Evolutionary conservation across 495 filamentous ascomycete species (phyloP).

Genomic region (Aspergillus biplanus): DNA sequence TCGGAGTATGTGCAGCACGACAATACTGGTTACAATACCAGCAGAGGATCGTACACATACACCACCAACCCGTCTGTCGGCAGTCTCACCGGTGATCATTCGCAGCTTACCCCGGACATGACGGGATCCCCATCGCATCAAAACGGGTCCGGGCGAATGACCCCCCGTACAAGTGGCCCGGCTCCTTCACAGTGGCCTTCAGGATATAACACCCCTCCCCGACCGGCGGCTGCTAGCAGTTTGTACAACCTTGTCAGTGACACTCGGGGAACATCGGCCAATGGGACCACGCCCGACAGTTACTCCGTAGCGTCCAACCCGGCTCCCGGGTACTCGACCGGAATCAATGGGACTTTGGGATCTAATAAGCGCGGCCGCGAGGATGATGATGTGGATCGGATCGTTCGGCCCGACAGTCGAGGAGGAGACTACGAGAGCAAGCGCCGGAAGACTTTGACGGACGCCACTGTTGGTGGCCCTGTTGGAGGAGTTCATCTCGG

Average conservation of each 20-base stretch:
- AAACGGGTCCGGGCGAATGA: constrained; percentile 82
- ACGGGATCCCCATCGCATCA: constrained; percentile 84
- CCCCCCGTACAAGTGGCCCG: constrained; percentile 72
- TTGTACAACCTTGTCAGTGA: constrained; percentile 91
- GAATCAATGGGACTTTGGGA: constrained; percentile 68
- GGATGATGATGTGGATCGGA: constrained; percentile 74
- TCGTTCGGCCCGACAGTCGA: constrained; percentile 69
- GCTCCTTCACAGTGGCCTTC: constrained; percentile 73
- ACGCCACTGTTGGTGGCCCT: constrained; percentile 54
- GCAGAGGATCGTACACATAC: constrained; percentile 76
- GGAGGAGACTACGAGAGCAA: constrained; percentile 71
- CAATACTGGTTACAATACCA: constrained; percentile 65
- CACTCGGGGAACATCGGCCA: constrained; percentile 67
- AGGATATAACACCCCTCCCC: constrained; percentile 82
- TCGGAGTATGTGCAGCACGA: constrained; percentile 78
- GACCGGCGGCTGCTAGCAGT: constrained; percentile 70
- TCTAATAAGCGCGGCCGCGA: constrained; percentile 82
- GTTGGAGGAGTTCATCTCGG: constrained; percentile 44
- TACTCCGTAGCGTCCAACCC: constrained; percentile 64
- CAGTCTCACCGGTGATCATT: constrained; percentile 71
- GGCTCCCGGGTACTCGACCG: constrained; percentile 56
- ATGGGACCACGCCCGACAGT: constrained; percentile 68
- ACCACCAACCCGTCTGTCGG: constrained; percentile 64
- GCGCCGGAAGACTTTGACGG: constrained; percentile 79
- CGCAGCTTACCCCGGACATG: constrained; percentile 84